Conservation (phyloP, 2,329 filamentous ascomycete species). For the Talaromyces sp. region DNA sequence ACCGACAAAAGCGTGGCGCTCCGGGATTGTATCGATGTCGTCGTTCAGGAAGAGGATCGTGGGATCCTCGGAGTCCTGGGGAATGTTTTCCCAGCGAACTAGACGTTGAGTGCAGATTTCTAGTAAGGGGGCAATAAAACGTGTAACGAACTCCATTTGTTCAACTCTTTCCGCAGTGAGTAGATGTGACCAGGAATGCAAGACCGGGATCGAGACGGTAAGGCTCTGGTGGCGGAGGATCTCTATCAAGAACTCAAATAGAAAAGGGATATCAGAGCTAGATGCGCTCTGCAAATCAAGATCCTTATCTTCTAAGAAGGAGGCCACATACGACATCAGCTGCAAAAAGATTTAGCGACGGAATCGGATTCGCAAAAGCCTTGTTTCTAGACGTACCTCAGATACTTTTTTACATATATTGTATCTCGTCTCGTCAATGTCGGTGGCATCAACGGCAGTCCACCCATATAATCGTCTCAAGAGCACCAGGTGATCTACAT, state of each 20-base stretch:
- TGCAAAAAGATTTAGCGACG: conserved; percentile 32
- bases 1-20: conserved; percentile 88
- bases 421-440: conserved; percentile 89
- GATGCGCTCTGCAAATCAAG: conserved; percentile 54
- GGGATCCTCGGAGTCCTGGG: conserved; percentile 73
- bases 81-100: conserved; percentile 80
- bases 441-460: conserved; percentile 71
- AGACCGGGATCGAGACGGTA: conserved; percentile 84
- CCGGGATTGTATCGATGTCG: conserved; percentile 90
- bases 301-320: conserved; percentile 75
- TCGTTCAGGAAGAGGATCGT: conserved; percentile 79
- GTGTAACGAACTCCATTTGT: conserved; percentile 51
- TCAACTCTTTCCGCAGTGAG: conserved; percentile 67
- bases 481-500: conserved; percentile 63
- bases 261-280: conserved; percentile 63
- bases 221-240: conserved; percentile 82
- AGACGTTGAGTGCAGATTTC: conserved; percentile 78
- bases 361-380: background rate
- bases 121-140: conserved; percentile 67
- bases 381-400: conserved; percentile 55
- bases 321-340: conserved; percentile 79
- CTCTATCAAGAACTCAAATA: conserved; percentile 72
- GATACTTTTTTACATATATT: conserved; percentile 88
- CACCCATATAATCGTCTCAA: conserved; percentile 72
- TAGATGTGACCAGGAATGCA: conserved; percentile 84